Evolutionary conservation across 768 basidiomycete genomes (phyloP).

Genomic region (Lactarius hatsudake): DNA sequence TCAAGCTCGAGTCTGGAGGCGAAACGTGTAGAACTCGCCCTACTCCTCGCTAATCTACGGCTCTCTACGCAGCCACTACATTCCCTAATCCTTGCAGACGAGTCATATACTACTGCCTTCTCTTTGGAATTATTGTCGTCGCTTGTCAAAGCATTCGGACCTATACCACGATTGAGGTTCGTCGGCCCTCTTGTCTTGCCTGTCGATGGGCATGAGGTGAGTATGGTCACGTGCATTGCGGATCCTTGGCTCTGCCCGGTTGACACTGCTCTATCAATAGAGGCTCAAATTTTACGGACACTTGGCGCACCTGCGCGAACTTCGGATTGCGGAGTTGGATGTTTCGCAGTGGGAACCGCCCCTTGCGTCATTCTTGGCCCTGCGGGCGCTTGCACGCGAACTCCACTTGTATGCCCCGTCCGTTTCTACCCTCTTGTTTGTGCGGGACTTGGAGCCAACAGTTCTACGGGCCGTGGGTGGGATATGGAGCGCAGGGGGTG

Average conservation of each 20-base stretch:
- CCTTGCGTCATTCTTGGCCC: slow-evolving; percentile 48
- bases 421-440: slow-evolving; percentile 54
- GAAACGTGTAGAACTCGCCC: slow-evolving; percentile 51
- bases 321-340: slow-evolving; percentile 61
- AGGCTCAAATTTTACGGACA: slow-evolving; percentile 60
- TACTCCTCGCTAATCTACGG: slow-evolving; percentile 47
- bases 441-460: slow-evolving; percentile 59
- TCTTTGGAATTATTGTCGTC: slow-evolving; percentile 50
- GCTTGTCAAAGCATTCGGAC: slow-evolving; percentile 38
- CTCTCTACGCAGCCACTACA: slow-evolving; percentile 44
- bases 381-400: slow-evolving; percentile 59
- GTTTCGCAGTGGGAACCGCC: slow-evolving; percentile 64
- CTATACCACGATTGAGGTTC: slow-evolving; percentile 46
- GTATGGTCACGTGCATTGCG: slow-evolving; percentile 20
- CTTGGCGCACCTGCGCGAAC: slow-evolving; percentile 49
- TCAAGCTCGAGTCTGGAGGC: slow-evolving; percentile 47
- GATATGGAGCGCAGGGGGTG: slow-evolving; percentile 32
- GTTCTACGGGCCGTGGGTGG: slow-evolving; percentile 40
- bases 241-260: background rate
- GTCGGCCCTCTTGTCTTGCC: slow-evolving; percentile 65
- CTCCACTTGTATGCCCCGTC: slow-evolving; percentile 58
- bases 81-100: slow-evolving; percentile 62
- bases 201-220: slow-evolving; percentile 52
- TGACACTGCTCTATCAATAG: slow-evolving; percentile 34
- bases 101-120: slow-evolving; percentile 53